Base-by-base conservation (phyloP, 805 yeast species). In the Yamadazyma nakazawae region DNA sequence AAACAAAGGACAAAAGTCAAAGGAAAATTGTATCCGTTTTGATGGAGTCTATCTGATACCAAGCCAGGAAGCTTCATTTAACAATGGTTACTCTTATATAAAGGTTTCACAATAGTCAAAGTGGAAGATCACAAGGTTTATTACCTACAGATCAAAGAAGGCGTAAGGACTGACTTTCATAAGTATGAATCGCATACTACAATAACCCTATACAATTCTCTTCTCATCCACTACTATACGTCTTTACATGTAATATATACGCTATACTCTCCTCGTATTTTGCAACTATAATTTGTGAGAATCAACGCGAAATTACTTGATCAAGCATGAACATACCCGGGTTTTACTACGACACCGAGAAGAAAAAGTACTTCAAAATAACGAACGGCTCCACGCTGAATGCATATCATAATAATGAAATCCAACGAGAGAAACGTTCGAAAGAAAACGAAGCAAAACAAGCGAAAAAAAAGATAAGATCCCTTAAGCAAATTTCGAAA, bases 321-420 rank as follows among this genome's bases (percentile, higher is more conserved):
- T 38, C 32, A 26, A 34, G 21, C 13, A 53, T 53, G 56, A 56
- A 60, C 30, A 58, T 67, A 19, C 72, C 72, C 3, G 72, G 72
- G 0, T 66, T 51, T 41, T 59, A 59, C 51, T 68, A 46, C 45
- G 74, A 68, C 43, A 54, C 46, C 26, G 54, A 47, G 35, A 58
- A 53, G 42, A 57, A 55, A 7, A 53, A 58, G 40, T 68, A 67
- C 52, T 68, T 68, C 57, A 61, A 62, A 43, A 60, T 68, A 18
- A 52, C 57, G 10, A 68, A 68, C 39, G 74, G 73, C 1, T 61
- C 50, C 8, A n/a, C 35, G 12, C 16, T 18, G 2, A 25, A 37
- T 12, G 54, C 50, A 4, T 64, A 68, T 48, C 66, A 65, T 43
- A 68, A 67, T 49, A 67, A 59, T 37, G 21, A 57, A 1, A 55